Evolutionary conservation across 2,329 filamentous ascomycete species (phyloP).

Genomic region (Remersonia thermophila): DNA sequence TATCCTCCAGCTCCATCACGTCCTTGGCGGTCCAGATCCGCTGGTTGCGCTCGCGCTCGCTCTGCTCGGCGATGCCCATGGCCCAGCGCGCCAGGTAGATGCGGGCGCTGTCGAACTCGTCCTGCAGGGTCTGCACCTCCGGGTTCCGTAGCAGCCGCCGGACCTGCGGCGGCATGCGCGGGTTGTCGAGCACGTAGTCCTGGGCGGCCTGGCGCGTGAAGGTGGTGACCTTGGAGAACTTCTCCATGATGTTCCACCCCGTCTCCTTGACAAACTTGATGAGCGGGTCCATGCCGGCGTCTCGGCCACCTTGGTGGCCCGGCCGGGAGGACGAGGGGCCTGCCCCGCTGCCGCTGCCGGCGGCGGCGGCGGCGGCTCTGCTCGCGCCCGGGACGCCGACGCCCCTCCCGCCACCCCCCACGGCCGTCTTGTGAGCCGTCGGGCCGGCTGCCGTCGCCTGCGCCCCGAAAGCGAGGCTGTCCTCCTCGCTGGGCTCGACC

Average conservation of each 20-base stretch:
- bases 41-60: slow-evolving; percentile 73
- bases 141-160: slow-evolving; percentile 75
- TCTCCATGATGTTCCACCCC: slow-evolving; percentile 91
- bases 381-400: slow-evolving; percentile 9
- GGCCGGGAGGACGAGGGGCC: no score
- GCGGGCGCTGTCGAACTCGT: slow-evolving; percentile 93
- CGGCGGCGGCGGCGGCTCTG: slow-evolving; percentile 22
- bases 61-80: slow-evolving; percentile 97
- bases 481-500: slow-evolving; percentile 75
- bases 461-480: slow-evolving; percentile 57
- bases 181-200: slow-evolving; percentile 79
- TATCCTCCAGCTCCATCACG: slow-evolving; percentile 86
- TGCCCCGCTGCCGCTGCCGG: slow-evolving; percentile 23
- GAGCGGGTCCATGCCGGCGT: slow-evolving; percentile 81
- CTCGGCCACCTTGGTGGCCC: slow-evolving; percentile 26
- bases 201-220: slow-evolving; percentile 88
- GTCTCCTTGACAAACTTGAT: slow-evolving; percentile 91
- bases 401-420: slow-evolving; percentile 28
- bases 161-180: slow-evolving; percentile 79
- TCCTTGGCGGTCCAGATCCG: slow-evolving; percentile 90
- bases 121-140: slow-evolving; percentile 87
- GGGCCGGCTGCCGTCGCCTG: no score
- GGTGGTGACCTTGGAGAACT: slow-evolving; percentile 92
- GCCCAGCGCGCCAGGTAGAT: slow-evolving; percentile 94
- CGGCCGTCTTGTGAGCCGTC: slow-evolving; percentile 39